Conservation (phyloP, 495 filamentous ascomycete species). For the Trichoderma orchidacearum region DNA sequence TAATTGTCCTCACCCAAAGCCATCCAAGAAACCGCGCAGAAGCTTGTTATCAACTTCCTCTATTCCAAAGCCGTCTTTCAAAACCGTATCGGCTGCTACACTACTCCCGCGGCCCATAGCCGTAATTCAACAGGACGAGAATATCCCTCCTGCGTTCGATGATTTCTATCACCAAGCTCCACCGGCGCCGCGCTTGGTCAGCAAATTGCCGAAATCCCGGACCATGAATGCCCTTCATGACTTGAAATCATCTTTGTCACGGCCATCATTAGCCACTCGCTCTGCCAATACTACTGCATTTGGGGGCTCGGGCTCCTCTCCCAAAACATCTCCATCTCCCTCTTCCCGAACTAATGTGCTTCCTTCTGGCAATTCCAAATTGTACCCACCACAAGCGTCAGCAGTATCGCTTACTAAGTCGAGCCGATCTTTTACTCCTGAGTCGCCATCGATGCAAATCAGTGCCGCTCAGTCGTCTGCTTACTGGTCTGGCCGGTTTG, state of each 20-base stretch:
- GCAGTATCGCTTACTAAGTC: constrained; percentile 4
- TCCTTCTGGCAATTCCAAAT: background rate
- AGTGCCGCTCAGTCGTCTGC: constrained; percentile 14
- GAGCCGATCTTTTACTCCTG: background rate
- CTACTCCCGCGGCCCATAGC: background rate
- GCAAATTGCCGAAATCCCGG: constrained; percentile 17
- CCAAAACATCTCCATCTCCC: constrained; percentile 6
- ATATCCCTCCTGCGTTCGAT: constrained; percentile 1
- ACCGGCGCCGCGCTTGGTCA: background rate
- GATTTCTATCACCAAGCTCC: background rate
- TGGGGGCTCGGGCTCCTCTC: background rate
- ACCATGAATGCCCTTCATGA: constrained; percentile 24
- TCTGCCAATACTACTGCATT: background rate
- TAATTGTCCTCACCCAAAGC: background rate
- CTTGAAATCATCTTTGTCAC: constrained; percentile 23
- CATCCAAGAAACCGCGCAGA: background rate
- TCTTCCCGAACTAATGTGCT: background rate
- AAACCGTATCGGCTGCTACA: background rate
- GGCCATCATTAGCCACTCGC: constrained; percentile 10
- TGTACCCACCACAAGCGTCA: background rate
- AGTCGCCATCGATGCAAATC: constrained; percentile 3
- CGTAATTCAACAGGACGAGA: constrained; percentile 1
- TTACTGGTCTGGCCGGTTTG: constrained; percentile 46
- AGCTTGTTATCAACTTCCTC: background rate
- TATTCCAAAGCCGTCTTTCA: background rate